A percentile compares a stretch with the other conserved stretches of the same genome.
phyloP scores from a whole-genome alignment of 2,329 filamentous ascomycete genomes.

The Thielaviopsis populi region DNA sequence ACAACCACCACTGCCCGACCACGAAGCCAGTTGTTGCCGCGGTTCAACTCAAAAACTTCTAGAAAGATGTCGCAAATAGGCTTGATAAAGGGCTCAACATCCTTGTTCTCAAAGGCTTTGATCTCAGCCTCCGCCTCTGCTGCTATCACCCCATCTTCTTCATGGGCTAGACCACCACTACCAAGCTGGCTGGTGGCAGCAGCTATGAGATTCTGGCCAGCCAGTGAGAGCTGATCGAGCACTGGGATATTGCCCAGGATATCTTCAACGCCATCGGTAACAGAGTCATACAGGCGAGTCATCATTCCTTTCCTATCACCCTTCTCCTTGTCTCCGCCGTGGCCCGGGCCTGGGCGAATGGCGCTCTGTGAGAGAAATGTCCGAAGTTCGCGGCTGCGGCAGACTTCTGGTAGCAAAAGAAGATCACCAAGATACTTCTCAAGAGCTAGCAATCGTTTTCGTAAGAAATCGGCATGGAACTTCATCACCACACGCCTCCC shows the following conservation, averaged over 20 bases:
- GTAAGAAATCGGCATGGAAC: constrained; percentile 85
- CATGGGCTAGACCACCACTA: constrained; percentile 35
- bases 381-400: constrained; percentile 78
- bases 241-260: constrained; percentile 93
- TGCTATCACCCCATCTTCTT: constrained; percentile 35
- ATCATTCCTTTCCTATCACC: constrained; percentile 69
- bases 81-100: constrained; percentile 90
- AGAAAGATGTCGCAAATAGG: constrained; percentile 97
- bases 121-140: constrained; percentile 86
- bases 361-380: constrained; percentile 86
- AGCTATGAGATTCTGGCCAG: constrained; percentile 79
- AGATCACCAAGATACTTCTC: constrained; percentile 76
- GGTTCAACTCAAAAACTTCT: constrained; percentile 86
- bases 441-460: constrained; percentile 69
- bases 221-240: constrained; percentile 80
- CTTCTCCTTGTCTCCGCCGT: constrained; percentile 37
- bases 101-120: constrained; percentile 78
- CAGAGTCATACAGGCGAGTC: constrained; percentile 86
- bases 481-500: constrained; percentile 89
- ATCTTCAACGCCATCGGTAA: constrained; percentile 95
- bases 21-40: constrained; percentile 92
- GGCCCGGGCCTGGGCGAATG: constrained; percentile 37
- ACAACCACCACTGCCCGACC: constrained; percentile 93
- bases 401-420: constrained; percentile 78
- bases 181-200: constrained; percentile 53